These are phyloP conservation scores for Elsinoe ampelina DNA, from an alignment of 2,329 filamentous ascomycete species.

Conservation along the genomic window DNA sequence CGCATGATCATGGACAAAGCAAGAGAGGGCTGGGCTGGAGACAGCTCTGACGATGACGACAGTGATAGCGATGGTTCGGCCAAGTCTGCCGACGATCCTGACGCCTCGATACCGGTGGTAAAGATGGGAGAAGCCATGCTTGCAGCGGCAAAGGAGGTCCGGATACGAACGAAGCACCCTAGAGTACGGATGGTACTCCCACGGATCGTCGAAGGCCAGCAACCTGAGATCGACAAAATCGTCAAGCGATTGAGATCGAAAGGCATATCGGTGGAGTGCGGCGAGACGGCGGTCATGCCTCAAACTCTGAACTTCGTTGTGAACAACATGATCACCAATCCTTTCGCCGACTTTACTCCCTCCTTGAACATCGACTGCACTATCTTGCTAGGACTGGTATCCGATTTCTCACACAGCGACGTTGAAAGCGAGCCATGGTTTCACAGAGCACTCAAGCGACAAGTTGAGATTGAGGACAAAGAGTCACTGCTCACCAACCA, in stretches of 20 bases:
- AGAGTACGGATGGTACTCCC: constrained; percentile 52
- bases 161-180: constrained; percentile 52
- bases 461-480: constrained; percentile 55
- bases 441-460: constrained; percentile 52
- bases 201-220: constrained; percentile 43
- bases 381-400: constrained; percentile 61
- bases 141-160: constrained; percentile 46
- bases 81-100: constrained; percentile 42
- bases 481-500: constrained; percentile 51
- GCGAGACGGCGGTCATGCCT: constrained; percentile 21
- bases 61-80: constrained; percentile 33
- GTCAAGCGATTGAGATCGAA: constrained; percentile 46
- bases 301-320: constrained; percentile 22
- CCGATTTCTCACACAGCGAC: constrained; percentile 58
- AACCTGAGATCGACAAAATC: constrained; percentile 47
- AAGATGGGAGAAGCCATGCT: constrained; percentile 51
- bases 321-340: constrained; percentile 30
- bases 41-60: constrained; percentile 37
- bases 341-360: constrained; percentile 30
- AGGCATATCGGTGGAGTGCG: constrained; percentile 32
- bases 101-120: constrained; percentile 47
- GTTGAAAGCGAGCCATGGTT: constrained; percentile 42
- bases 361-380: constrained; percentile 57
- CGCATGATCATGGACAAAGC: constrained; percentile 59
- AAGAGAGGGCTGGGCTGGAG: constrained; percentile 54